Conservation (phyloP, 768 basidiomycete genomes). For the Galerina sulciceps region DNA sequence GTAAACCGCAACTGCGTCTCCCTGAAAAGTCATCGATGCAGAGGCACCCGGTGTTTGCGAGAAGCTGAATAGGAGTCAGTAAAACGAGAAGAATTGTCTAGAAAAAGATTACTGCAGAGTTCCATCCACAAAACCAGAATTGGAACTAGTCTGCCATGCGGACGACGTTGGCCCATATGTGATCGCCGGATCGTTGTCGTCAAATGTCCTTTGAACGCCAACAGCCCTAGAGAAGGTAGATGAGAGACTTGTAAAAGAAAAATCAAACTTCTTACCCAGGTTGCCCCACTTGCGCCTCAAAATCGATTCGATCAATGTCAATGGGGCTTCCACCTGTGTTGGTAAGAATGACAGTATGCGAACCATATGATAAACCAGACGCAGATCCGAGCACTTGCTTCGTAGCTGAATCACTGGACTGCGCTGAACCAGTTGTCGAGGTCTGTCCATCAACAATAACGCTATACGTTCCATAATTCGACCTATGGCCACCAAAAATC, state of each 20-base stretch:
- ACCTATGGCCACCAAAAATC: slow-evolving; percentile 50
- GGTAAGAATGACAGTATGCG: slow-evolving; percentile 52
- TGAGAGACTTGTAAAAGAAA: neutral
- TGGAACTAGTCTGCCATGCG: slow-evolving; percentile 39
- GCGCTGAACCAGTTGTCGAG: slow-evolving; percentile 38
- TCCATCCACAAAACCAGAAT: slow-evolving; percentile 33
- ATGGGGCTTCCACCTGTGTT: slow-evolving; percentile 46
- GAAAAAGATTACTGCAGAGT: slow-evolving; percentile 47
- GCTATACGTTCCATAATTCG: slow-evolving; percentile 51
- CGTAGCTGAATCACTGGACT: slow-evolving; percentile 26
- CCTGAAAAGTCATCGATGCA: slow-evolving; percentile 48
- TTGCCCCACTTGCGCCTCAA: slow-evolving; percentile 42
- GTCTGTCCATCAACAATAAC: slow-evolving; percentile 48
- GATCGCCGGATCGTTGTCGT: slow-evolving; percentile 45
- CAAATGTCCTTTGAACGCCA: slow-evolving; percentile 32
- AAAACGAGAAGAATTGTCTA: neutral
- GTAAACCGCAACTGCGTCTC: slow-evolving; percentile 58
- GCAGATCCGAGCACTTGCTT: slow-evolving; percentile 47
- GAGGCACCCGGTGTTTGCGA: slow-evolving; percentile 42
- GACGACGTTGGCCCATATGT: slow-evolving; percentile 39
- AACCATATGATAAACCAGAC: slow-evolving; percentile 45
- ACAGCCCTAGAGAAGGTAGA: slow-evolving; percentile 26
- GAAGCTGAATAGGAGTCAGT: slow-evolving; percentile 35
- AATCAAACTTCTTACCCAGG: slow-evolving; percentile 33
- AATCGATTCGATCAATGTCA: slow-evolving; percentile 55